Conservation (phyloP, 306 rosid genomes). For the Hippophae tibetana region DNA sequence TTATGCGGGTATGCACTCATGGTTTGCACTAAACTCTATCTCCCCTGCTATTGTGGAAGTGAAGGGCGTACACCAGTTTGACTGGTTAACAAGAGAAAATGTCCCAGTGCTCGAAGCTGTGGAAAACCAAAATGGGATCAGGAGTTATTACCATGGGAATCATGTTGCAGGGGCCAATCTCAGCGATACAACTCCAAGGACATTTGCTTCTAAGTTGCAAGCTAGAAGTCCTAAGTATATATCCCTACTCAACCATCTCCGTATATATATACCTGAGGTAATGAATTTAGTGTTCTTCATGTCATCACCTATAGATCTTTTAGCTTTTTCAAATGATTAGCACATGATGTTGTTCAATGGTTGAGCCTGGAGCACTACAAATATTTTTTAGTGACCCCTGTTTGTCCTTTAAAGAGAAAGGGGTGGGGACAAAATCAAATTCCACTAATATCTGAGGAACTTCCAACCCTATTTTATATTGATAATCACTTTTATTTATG, state of each 20-base stretch:
- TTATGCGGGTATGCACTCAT: conserved; percentile 96
- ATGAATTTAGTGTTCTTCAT: conserved; percentile 1
- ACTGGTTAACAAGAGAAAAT: conserved; percentile 98
- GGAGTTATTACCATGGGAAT: conserved; percentile 92
- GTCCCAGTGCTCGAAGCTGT: conserved; percentile 98
- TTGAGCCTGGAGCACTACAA: too few relatives aligned
- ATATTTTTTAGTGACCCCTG: too few relatives aligned
- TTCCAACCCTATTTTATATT: too few relatives aligned
- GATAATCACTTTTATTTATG: too few relatives aligned
- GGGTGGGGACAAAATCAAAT: too few relatives aligned
- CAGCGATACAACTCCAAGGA: conserved; percentile 55
- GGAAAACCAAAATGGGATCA: conserved; percentile 78
- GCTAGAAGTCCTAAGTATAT: conserved; percentile 98
- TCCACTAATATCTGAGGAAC: too few relatives aligned
- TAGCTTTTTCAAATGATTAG: too few relatives aligned
- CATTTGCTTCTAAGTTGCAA: conserved; percentile 77
- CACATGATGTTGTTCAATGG: too few relatives aligned
- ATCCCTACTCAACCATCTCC: conserved; percentile 92
- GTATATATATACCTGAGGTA: conserved; percentile 96
- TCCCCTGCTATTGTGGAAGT: conserved; percentile 93
- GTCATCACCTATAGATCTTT: too few relatives aligned
- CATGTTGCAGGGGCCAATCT: conserved; percentile 62
- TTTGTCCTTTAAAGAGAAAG: too few relatives aligned
- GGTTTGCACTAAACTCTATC: conserved; percentile 93
- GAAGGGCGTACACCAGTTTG: conserved; percentile 93